These are phyloP conservation scores for Fusarium sp. DNA, from an alignment of 2,329 filamentous ascomycete genomes.

Conservation along the genomic window DNA sequence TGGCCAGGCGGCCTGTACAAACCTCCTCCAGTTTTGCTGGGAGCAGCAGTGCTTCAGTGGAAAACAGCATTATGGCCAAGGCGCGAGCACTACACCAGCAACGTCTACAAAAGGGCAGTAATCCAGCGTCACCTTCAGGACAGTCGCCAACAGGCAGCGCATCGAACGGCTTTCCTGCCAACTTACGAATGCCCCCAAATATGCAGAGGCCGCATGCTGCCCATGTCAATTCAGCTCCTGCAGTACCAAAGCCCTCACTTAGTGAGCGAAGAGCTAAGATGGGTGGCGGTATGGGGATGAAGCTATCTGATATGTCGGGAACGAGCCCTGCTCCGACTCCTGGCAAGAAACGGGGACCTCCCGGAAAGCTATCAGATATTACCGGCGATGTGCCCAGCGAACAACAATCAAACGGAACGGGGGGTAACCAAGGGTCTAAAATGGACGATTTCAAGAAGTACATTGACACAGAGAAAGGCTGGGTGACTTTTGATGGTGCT, in stretches of 20 bases:
- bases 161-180: slow-evolving; percentile 57
- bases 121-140: slow-evolving; percentile 47
- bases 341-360: slow-evolving; percentile 51
- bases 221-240: slow-evolving; percentile 66
- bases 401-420: slow-evolving; percentile 50
- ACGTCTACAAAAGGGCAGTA: slow-evolving; percentile 57
- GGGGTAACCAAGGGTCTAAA: slow-evolving; percentile 56
- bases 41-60: slow-evolving; percentile 47
- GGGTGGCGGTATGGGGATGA: slow-evolving; percentile 58
- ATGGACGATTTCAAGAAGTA: slow-evolving; percentile 76
- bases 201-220: slow-evolving; percentile 59
- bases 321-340: slow-evolving; percentile 36
- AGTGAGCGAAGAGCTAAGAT: slow-evolving; percentile 70
- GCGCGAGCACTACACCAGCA: slow-evolving; percentile 60
- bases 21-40: slow-evolving; percentile 52
- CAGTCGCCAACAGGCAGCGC: slow-evolving; percentile 51
- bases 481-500: slow-evolving; percentile 91
- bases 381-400: slow-evolving; percentile 36
- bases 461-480: slow-evolving; percentile 91
- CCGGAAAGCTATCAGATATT: slow-evolving; percentile 58
- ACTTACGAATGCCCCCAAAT: slow-evolving; percentile 55
- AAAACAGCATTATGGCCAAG: slow-evolving; percentile 59
- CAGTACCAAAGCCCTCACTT: slow-evolving; percentile 66
- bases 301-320: slow-evolving; percentile 64
- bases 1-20: slow-evolving; percentile 64